phyloP scores from a whole-genome alignment of 2,329 filamentous ascomycete genomes.

The Colletotrichum cordylinicola region DNA sequence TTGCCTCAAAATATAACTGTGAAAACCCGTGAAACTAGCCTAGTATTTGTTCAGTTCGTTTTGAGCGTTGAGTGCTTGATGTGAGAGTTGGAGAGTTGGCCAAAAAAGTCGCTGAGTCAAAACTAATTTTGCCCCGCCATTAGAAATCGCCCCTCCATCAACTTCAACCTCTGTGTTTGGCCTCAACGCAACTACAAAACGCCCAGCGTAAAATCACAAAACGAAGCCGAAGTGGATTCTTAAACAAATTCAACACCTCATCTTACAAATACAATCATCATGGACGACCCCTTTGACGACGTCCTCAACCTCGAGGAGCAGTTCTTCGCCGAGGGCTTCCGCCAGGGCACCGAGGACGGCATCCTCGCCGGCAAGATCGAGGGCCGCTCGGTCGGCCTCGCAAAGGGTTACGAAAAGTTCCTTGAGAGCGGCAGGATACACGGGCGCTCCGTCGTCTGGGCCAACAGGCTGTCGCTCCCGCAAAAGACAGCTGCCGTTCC shows the following conservation, averaged over 20 bases:
- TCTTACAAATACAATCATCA: conserved; percentile 15
- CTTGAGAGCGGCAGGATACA: conserved; percentile 79
- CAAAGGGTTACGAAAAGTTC: conserved; percentile 95
- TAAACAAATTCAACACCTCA: fast-evolving
- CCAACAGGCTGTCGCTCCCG: conserved; percentile 62
- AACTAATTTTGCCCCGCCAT: conserved; percentile 14
- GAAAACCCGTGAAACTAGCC: background rate
- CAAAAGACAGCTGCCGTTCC: background rate
- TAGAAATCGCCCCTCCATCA: conserved; percentile 14
- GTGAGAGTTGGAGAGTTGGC: conserved; percentile 4
- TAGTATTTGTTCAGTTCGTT: background rate
- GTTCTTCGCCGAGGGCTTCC: conserved; percentile 86
- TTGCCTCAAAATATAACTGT: background rate
- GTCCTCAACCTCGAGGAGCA: conserved; percentile 66
- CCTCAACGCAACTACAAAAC: background rate
- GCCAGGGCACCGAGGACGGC: conserved; percentile 78
- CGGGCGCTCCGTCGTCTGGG: conserved; percentile 84
- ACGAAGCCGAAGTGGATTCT: background rate
- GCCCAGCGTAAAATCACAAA: background rate
- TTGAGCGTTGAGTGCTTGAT: background rate
- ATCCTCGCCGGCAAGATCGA: conserved; percentile 80
- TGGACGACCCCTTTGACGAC: conserved; percentile 58
- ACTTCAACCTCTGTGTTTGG: background rate
- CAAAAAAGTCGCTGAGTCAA: conserved; percentile 18
- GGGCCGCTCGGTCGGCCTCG: conserved; percentile 87